Conservation (phyloP, 208 protist genomes). For the Endotrypanum monterogeii region DNA sequence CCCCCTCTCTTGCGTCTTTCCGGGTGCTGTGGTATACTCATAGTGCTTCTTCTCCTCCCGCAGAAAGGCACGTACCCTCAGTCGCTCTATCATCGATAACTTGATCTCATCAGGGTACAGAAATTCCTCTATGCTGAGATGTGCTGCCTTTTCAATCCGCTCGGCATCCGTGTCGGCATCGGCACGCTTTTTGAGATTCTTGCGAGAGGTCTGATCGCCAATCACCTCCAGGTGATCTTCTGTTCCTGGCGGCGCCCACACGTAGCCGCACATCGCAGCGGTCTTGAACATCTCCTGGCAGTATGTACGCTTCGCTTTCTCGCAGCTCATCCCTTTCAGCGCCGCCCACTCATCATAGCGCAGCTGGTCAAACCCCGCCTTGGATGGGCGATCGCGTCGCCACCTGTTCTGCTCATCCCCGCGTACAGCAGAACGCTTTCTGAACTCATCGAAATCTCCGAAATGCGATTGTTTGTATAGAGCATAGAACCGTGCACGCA, state of each 20-base stretch:
- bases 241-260: slow-evolving; percentile 40
- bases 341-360: slow-evolving; percentile 82
- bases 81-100: slow-evolving; percentile 20
- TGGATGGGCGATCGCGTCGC: slow-evolving; percentile 35
- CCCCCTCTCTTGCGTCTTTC: not conserved
- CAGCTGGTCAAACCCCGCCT: slow-evolving; percentile 36
- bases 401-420: slow-evolving; percentile 65
- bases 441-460: slow-evolving; percentile 76
- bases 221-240: slow-evolving; percentile 37
- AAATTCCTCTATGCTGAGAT: slow-evolving; percentile 2
- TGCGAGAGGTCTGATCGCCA: slow-evolving; percentile 33
- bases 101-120: slow-evolving; percentile 17
- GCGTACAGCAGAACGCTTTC: slow-evolving; percentile 48
- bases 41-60: slow-evolving; percentile 6
- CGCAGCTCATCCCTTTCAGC: slow-evolving; percentile 70
- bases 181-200: slow-evolving; percentile 25
- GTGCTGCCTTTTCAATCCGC: not conserved
- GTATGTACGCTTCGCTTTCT: slow-evolving; percentile 86
- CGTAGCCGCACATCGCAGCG: slow-evolving; percentile 33
- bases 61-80: slow-evolving; percentile 5
- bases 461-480: slow-evolving; percentile 87
- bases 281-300: slow-evolving; percentile 32
- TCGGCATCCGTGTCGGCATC: slow-evolving; percentile 5
- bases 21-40: not conserved
- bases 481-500: slow-evolving; percentile 84